Evolutionary conservation across 768 basidiomycete genomes (phyloP).

Genomic region (Collybia sordida): DNA sequence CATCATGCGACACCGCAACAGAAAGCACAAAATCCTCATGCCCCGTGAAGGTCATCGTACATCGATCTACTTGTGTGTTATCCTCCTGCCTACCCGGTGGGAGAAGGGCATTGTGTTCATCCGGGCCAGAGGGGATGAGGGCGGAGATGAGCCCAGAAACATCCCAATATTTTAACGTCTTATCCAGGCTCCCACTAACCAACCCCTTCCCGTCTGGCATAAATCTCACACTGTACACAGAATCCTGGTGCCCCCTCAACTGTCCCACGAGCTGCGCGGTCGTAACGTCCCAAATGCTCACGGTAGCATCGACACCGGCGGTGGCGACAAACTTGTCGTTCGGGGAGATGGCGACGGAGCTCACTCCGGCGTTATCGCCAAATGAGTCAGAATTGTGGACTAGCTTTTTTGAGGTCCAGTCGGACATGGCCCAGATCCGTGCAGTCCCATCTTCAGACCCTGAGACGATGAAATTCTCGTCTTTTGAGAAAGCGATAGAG

Average conservation of each 20-base stretch:
- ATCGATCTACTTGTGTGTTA: too few relatives aligned
- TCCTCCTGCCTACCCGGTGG: too few relatives aligned
- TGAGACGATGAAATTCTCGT: conserved; percentile 83
- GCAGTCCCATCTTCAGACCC: conserved; percentile 75
- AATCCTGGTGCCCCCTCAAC: conserved; percentile 77
- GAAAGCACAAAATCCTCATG: conserved; percentile 75
- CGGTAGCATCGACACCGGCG: conserved; percentile 72
- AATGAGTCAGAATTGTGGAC: conserved; percentile 52
- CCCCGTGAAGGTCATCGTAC: conserved; percentile 84
- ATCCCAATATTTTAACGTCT: conserved; percentile 89
- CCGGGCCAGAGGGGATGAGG: too few relatives aligned
- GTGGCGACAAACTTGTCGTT: conserved; percentile 66
- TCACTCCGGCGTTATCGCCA: conserved; percentile 61
- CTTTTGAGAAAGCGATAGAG: conserved; percentile 87
- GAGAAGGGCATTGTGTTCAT: too few relatives aligned
- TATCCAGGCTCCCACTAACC: conserved; percentile 90
- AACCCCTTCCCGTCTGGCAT: conserved; percentile 89
- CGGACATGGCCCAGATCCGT: conserved; percentile 46
- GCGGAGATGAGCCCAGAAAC: conserved; percentile 62
- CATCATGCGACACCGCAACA: conserved; percentile 86
- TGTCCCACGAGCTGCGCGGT: conserved; percentile 68
- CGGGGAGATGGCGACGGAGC: conserved; percentile 77
- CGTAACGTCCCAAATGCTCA: conserved; percentile 78
- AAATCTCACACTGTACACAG: conserved; percentile 89
- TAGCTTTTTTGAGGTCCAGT: conserved; percentile 38